phyloP scores from a whole-genome alignment of 768 basidiomycete species.

The Guyanaporus albipodus region DNA sequence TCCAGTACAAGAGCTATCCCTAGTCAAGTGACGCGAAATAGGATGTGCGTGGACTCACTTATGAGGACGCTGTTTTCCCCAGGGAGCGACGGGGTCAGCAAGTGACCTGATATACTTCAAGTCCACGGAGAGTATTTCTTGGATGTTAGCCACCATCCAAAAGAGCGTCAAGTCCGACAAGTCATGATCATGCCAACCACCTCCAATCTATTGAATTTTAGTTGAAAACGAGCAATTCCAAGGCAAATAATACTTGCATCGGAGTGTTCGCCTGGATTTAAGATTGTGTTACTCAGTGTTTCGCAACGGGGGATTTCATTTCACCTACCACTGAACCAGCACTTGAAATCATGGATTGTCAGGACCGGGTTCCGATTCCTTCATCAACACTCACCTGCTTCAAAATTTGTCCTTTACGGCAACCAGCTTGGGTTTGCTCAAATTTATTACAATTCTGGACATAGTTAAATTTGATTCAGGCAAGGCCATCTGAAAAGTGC shows the following conservation, averaged over 20 bases:
- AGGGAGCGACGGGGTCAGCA: slow-evolving; percentile 48
- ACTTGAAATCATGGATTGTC: slow-evolving; percentile 36
- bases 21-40: not conserved
- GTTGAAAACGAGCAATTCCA: not conserved
- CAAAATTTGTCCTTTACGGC: slow-evolving; percentile 51
- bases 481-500: not conserved
- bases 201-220: slow-evolving; percentile 49
- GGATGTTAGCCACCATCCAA: slow-evolving; percentile 64
- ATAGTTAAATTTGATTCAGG: not conserved
- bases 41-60: slow-evolving; percentile 39
- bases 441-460: slow-evolving; percentile 59
- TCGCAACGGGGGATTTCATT: not conserved
- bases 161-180: slow-evolving; percentile 58
- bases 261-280: slow-evolving; percentile 27
- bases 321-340: slow-evolving; percentile 64
- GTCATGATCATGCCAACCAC: slow-evolving; percentile 66
- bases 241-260: slow-evolving; percentile 9
- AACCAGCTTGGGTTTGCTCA: slow-evolving; percentile 51
- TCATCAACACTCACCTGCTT: slow-evolving; percentile 46
- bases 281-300: slow-evolving; percentile 5
- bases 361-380: not conserved
- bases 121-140: slow-evolving; percentile 54
- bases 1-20: slow-evolving; percentile 46
- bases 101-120: slow-evolving; percentile 47
- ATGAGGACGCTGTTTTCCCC: slow-evolving; percentile 62